Base-by-base conservation (phyloP, 768 basidiomycete genomes). In the Rhodotorula taiwanensis region DNA sequence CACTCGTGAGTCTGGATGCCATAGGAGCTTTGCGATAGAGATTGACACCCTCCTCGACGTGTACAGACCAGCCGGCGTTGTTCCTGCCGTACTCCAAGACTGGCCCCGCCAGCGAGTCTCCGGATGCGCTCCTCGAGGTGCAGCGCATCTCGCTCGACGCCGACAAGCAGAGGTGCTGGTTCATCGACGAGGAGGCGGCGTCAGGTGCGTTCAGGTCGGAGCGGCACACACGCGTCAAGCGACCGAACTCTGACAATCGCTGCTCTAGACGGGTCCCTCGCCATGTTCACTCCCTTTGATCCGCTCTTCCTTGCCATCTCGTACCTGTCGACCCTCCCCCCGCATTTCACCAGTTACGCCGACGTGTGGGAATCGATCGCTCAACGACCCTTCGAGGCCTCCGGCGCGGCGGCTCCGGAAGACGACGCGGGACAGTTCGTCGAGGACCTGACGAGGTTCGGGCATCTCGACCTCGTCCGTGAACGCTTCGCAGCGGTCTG, bases 91-190 rank as follows among this genome's bases (percentile, higher is more conserved):
- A 60, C 48, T n/a, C 48, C 14, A n/a, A 16, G 10, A 14, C 7
- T 2, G 16, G 2, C 9, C 21, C 28, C 23, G 15, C 36, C 8
- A 20, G 23, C 8, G 36, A 16, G 9, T 16, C 36, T 16, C 36
- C 10, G 36, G 60, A 60, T 30, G 60, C 47, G 3, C 47, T 67
- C 13, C 61, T 67, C 30, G 66, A 67, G 54, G 61, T 67, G 31
- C 58, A 62, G 39, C 55, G 56, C 43, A 21, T 67, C 28, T 18
- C 30, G n/a, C 61, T 58, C 7, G 61, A 60, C 25, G 45, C 57
- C 14, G 61, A 60, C 61, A 67, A 67, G 50, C 25, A 45, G 25
- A 33, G 66, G 5, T 59, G 58, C 41, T 67, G 61, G 61, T 67
- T 67, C 61, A 39, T 67, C 50, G 54, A 56, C n/a, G 14, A 67